Evolutionary conservation across 2,329 filamentous ascomycete species (phyloP).

Genomic region (Alternaria infectoria): DNA sequence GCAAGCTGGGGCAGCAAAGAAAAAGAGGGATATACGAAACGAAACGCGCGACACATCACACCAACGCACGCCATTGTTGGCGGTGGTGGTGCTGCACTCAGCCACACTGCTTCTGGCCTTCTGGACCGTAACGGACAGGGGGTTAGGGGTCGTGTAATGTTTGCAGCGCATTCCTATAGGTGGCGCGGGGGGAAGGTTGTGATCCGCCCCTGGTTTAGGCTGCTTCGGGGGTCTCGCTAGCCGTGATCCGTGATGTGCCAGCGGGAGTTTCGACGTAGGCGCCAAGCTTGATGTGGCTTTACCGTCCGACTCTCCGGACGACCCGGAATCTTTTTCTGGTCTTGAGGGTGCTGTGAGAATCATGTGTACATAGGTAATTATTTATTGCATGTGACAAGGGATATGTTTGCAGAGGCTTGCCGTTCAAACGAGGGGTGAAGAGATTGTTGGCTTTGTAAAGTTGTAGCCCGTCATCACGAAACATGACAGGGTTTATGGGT

Average conservation of each 20-base stretch:
- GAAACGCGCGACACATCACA: not conserved
- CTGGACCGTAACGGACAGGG: conserved; percentile 4
- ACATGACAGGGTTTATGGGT: not conserved
- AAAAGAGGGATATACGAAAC: not conserved
- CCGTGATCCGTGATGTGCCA: conserved; percentile 1
- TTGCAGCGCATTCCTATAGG: not conserved
- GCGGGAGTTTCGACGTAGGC: not conserved
- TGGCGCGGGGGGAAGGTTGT: not conserved
- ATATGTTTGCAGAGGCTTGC: too few relatives aligned
- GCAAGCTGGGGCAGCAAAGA: not conserved
- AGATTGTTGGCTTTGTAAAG: not conserved
- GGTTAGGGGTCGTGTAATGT: not conserved
- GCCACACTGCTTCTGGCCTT: conserved; percentile 22
- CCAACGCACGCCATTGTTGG: not conserved
- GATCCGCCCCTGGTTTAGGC: conserved; percentile 16
- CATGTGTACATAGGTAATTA: too few relatives aligned
- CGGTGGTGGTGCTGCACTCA: conserved; percentile 10
- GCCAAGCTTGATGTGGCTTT: not conserved
- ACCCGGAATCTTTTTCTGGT: too few relatives aligned
- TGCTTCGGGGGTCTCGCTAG: conserved; percentile 7
- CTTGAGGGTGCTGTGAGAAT: too few relatives aligned
- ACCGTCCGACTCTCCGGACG: not conserved
- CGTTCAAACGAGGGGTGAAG: too few relatives aligned
- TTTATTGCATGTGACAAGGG: too few relatives aligned
- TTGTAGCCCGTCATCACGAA: not conserved